Percentiles rank a stretch among this genome's conserved stretches.
phyloP scores from a whole-genome alignment of 768 basidiomycete genomes.

The Trametes meyenii region DNA sequence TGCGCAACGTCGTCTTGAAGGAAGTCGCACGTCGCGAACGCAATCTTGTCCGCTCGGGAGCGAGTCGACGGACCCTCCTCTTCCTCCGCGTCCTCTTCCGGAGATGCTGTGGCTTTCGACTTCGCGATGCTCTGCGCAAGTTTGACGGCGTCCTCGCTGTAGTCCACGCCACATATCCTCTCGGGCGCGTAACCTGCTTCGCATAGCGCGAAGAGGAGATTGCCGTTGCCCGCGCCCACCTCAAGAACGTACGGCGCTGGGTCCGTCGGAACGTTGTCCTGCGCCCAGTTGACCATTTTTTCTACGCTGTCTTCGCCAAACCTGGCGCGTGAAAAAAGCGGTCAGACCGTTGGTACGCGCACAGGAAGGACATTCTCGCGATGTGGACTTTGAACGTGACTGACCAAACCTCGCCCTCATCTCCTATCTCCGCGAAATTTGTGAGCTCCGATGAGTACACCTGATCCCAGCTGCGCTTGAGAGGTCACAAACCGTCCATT shows the following conservation, averaged over 20 bases:
- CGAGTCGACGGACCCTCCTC: background rate
- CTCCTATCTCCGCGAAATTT: slow-evolving; percentile 77
- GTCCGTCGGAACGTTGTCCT: slow-evolving; percentile 52
- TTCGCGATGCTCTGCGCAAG: slow-evolving; percentile 61
- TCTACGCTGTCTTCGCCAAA: slow-evolving; percentile 76
- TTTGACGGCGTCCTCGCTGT: slow-evolving; percentile 70
- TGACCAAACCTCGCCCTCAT: slow-evolving; percentile 87
- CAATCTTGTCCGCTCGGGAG: slow-evolving; percentile 35
- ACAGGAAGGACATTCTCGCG: too few species aligned
- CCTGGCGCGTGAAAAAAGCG: slow-evolving; percentile 43
- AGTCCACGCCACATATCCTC: slow-evolving; percentile 70
- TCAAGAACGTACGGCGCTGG: slow-evolving; percentile 61
- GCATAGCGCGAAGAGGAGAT: slow-evolving; percentile 68
- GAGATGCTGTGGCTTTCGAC: slow-evolving; percentile 25
- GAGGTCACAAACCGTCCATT: too few species aligned
- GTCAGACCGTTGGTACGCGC: background rate
- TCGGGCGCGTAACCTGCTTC: slow-evolving; percentile 64
- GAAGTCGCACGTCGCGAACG: slow-evolving; percentile 68
- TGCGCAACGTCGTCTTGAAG: slow-evolving; percentile 53
- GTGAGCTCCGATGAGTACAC: slow-evolving; percentile 71
- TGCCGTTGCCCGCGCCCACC: slow-evolving; percentile 81
- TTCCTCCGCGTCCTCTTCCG: background rate
- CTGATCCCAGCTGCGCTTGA: slow-evolving; percentile 65
- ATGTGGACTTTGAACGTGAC: slow-evolving; percentile 22
- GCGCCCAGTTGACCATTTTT: slow-evolving; percentile 80